Evolutionary conservation across 2,329 filamentous ascomycete genomes (phyloP).

Genomic region (Knoxdaviesia capensis): DNA sequence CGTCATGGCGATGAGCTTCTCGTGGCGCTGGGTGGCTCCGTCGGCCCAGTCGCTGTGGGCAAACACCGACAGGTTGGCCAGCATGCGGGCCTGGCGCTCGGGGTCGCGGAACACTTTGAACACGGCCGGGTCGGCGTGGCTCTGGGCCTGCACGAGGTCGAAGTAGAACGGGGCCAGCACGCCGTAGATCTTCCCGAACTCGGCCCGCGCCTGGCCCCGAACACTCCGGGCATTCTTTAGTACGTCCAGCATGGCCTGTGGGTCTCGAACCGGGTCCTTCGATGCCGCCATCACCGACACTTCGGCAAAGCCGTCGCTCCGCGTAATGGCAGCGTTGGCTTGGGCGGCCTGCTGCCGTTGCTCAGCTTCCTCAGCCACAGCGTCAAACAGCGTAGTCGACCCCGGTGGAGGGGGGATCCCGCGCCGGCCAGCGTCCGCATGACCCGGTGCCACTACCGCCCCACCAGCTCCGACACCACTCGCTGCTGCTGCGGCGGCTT

Average conservation of each 20-base stretch:
- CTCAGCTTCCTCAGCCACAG: slow-evolving; percentile 35
- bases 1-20: slow-evolving; percentile 54
- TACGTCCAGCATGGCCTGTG: slow-evolving; percentile 44
- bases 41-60: slow-evolving; percentile 60
- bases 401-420: slow-evolving; percentile 5
- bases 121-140: slow-evolving; percentile 59
- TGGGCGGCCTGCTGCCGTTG: slow-evolving; percentile 9
- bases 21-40: slow-evolving; percentile 51
- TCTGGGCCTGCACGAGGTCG: slow-evolving; percentile 53
- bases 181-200: slow-evolving; percentile 83
- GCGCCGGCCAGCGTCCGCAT: slow-evolving; percentile 5
- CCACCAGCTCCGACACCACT: slow-evolving; percentile 1
- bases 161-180: slow-evolving; percentile 75
- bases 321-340: slow-evolving; percentile 7
- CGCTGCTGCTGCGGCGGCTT: slow-evolving; percentile 5
- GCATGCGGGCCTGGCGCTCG: slow-evolving; percentile 75
- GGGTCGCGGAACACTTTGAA: slow-evolving; percentile 79
- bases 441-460: slow-evolving; percentile 6
- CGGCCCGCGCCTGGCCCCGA: slow-evolving; percentile 65
- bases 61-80: slow-evolving; percentile 64
- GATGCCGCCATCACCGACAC: slow-evolving; percentile 33
- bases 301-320: slow-evolving; percentile 55
- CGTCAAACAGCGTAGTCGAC: slow-evolving; percentile 53
- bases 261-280: slow-evolving; percentile 25
- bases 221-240: slow-evolving; percentile 57